Conservation (phyloP, 768 basidiomycete genomes). For the Lactarius akahatsu region DNA sequence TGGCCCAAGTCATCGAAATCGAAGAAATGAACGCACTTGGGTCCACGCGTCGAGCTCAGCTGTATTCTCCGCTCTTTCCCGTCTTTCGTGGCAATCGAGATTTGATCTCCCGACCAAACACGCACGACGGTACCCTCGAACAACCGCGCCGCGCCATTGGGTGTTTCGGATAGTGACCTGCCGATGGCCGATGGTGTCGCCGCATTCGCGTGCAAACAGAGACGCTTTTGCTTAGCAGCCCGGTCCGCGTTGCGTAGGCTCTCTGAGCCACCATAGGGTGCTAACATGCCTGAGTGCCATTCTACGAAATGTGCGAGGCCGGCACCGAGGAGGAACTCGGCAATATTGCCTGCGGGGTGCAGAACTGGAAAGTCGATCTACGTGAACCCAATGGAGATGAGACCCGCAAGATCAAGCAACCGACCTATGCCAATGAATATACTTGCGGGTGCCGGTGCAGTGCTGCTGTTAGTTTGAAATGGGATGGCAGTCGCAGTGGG, state of each 20-base stretch:
- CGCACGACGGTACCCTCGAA: conserved; percentile 86
- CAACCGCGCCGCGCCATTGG: conserved; percentile 46
- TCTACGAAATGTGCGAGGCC: conserved; percentile 92
- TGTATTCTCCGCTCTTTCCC: conserved; percentile 81
- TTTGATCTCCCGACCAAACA: conserved; percentile 90
- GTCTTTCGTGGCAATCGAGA: conserved; percentile 77
- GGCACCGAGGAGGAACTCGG: conserved; percentile 78
- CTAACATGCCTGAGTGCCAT: conserved; percentile 97
- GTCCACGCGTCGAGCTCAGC: conserved; percentile 84
- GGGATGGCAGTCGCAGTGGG: conserved; percentile 78
- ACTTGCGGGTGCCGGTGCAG: conserved; percentile 65
- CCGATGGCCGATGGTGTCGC: conserved; percentile 48
- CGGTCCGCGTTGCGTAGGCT: conserved; percentile 83
- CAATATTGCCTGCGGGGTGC: conserved; percentile 94
- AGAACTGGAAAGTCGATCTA: conserved; percentile 47
- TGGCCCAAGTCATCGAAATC: not conserved
- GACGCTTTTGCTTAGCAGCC: conserved; percentile 70
- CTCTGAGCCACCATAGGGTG: conserved; percentile 81
- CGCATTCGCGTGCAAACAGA: conserved; percentile 64
- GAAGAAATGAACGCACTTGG: conserved; percentile 52
- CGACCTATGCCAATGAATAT: conserved; percentile 86
- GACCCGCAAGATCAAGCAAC: conserved; percentile 30
- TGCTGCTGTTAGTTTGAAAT: conserved; percentile 61
- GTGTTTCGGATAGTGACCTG: conserved; percentile 40
- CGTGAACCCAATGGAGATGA: conserved; percentile 1